Base-by-base conservation (phyloP, 768 basidiomycete genomes). In the Tephrocybe sp. region DNA sequence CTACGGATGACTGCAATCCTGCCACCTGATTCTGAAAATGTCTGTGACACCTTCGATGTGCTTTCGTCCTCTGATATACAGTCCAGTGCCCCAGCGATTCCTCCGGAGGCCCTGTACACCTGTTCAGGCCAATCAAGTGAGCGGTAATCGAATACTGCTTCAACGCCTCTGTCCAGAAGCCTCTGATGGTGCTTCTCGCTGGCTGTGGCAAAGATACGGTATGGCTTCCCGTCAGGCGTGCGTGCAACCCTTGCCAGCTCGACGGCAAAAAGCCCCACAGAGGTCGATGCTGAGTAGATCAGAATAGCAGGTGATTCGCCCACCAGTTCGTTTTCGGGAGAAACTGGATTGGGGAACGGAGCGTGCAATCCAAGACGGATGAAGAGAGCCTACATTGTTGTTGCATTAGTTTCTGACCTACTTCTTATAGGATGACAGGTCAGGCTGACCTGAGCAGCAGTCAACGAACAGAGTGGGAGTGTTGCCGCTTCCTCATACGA, bases 401-500 rank as follows among this genome's bases (percentile, higher is more conserved):
- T 33, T 5, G 8, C n/a, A 16, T 24, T 15, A 45, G 18, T 30
- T 7, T 19, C 38, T 38, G 21, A 36, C 15, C 13, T 36, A n/a
- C 21, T 15, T 13, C 22, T 43, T 3, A 33, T 12, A 18, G 10
- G 23, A 34, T 19, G 7, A 4, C 7, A 12, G 33, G 33, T 7
- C 29, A 30, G 33, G 54, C 47, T 44, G 24, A 68, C 67, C 54
- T 67, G 67, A 38, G 66, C 68, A 23, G 67, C 68, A 13, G 69
- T 70, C 27, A 69, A 30, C 2, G 61, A 56, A 47, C 64, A 68
- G 5, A 70, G 52, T 6, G 69, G 68, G 1, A 68, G 18, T 1
- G 66, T 65, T 2, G 62, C 65, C 1, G 69, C 69, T 39, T 69
- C 64, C 29, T 68, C 65, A 21, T 68, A 66, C n/a, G 61, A 56